Base-by-base conservation (phyloP, 306 rosid species). In the Arachis stenosperma region DNA sequence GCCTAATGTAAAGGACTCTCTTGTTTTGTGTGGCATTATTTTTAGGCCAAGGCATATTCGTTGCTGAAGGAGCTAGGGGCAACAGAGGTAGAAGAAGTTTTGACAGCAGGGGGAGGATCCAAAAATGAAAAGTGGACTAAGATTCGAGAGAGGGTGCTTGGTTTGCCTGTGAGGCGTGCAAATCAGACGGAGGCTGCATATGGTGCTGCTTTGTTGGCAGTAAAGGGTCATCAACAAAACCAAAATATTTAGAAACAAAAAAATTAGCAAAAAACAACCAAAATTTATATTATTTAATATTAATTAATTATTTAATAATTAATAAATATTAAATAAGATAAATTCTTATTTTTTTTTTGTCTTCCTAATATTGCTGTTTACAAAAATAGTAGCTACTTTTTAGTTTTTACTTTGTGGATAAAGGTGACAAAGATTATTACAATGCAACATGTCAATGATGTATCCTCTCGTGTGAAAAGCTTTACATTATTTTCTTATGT, bases 171-270 rank as follows among this genome's bases (percentile, higher is more conserved):
- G 78, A 77, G 81, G 40, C 81, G 82, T 11, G 94, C 97, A 69
- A 68, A 42, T 67, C 96, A 93, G 81, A 86, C 90, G 2, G 94
- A 93, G 82, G 94, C 94, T 75, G 92, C 98, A 3, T 93, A 85
- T 54, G 98, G 97, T 68, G 96, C 96, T 79, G 97, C 98, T 62
- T 79, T 93, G 65, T 81, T 93, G 86, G 97, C 97, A 9, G 59
- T 85, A 65, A 90, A 11, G 75, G 97, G 92, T 77, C 80, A 81
- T 50, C 82, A 71, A 42, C 80, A 42, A 79, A 71, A 63, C 27
- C 1, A 22, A 22, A 22, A 22, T 22, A 22, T 22, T 22, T 22
- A 22, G 1, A 22, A 22, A 22, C 1, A 22, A 22, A 22, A 22
- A 1, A 22, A 22, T 22, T 22, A 22, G 27, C 1, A 22, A 22